Evolutionary conservation across 257 asterid genomes (phyloP).

Genomic region (Nicotiana attenuata): DNA sequence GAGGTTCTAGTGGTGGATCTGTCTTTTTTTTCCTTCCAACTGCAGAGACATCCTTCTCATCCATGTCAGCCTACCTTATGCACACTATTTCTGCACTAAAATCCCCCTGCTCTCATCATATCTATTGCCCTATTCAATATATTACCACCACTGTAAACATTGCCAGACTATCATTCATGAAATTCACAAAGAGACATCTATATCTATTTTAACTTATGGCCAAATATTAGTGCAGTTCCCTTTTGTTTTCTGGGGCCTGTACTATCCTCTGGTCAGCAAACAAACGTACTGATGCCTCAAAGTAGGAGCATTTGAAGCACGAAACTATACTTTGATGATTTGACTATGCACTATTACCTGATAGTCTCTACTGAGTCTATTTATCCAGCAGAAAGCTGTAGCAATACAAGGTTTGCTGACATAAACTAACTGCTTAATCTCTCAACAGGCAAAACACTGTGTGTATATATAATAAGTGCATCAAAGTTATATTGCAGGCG

Average conservation of each 20-base stretch:
- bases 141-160: not conserved
- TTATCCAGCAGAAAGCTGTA: no score
- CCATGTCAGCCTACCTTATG: constrained; percentile 2
- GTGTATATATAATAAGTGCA: no score
- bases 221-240: not conserved
- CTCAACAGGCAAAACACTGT: no score
- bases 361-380: no score
- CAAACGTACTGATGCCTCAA: no score
- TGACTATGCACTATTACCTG: no score
- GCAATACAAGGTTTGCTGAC: no score
- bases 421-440: no score
- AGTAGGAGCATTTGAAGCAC: no score
- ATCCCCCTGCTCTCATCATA: not conserved
- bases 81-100: constrained; percentile 7
- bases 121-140: not conserved
- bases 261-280: no score
- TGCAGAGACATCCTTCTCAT: not conserved
- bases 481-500: no score
- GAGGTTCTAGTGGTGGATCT: constrained; percentile 7
- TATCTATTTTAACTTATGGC: not conserved
- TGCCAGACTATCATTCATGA: not conserved
- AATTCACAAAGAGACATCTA: not conserved
- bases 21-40: not conserved
- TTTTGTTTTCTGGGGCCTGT: not conserved
- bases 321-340: no score